Conservation (phyloP, 129 eudicot genomes). For the Dittrichia graveolens region DNA sequence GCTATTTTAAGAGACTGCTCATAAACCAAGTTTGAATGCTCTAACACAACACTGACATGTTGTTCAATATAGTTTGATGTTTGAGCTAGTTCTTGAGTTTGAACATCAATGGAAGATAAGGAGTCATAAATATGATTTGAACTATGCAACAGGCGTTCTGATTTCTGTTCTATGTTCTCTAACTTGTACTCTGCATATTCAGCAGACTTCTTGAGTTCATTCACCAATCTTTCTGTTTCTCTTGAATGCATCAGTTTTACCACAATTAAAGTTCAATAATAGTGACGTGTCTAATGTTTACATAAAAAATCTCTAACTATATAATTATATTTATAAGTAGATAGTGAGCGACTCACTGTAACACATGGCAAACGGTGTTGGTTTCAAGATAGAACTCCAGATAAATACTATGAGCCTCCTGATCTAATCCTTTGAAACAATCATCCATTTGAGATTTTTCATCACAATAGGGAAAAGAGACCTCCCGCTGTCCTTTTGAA, state of each 20-base stretch:
- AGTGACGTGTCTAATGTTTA: too few species aligned
- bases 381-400: slow-evolving; percentile 5
- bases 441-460: background rate
- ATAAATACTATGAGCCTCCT: slow-evolving; percentile 14
- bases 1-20: slow-evolving; percentile 56
- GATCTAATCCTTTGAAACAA: slow-evolving; percentile 10
- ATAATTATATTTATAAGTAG: background rate
- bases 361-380: slow-evolving; percentile 12
- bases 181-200: slow-evolving; percentile 62
- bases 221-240: slow-evolving; percentile 71
- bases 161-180: slow-evolving; percentile 55
- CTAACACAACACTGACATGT: slow-evolving; percentile 39
- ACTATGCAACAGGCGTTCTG: slow-evolving; percentile 49
- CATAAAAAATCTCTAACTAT: background rate
- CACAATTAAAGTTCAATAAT: background rate
- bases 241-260: slow-evolving; percentile 76
- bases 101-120: slow-evolving; percentile 49
- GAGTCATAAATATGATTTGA: slow-evolving; percentile 57
- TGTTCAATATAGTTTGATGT: slow-evolving; percentile 53
- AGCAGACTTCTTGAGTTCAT: slow-evolving; percentile 63
- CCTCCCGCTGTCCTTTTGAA: slow-evolving; percentile 18
- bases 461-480: slow-evolving; percentile 19
- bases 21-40: slow-evolving; percentile 45
- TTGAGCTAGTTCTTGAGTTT: slow-evolving; percentile 52
- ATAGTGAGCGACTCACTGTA: background rate